Evolutionary conservation across 2,329 filamentous ascomycete genomes (phyloP).

Genomic region (Pyrenophora seminiperda): DNA sequence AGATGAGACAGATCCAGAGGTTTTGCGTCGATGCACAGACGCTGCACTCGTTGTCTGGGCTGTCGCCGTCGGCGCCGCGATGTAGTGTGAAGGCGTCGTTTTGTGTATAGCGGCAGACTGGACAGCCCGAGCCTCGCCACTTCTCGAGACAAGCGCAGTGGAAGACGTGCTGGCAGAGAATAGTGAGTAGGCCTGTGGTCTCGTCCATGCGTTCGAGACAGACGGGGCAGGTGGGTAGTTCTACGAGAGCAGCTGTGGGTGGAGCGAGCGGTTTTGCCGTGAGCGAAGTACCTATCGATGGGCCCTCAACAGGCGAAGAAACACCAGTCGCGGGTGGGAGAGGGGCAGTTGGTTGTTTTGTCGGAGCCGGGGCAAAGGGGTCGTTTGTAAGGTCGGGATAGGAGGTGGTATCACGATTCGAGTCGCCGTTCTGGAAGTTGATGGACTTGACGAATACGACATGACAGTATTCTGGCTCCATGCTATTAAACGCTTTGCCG

Average conservation of each 20-base stretch:
- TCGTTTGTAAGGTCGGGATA: constrained; percentile 68
- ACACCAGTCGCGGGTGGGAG: constrained; percentile 39
- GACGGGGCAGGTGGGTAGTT: constrained; percentile 93
- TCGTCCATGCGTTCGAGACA: constrained; percentile 98
- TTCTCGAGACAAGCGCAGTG: constrained; percentile 96
- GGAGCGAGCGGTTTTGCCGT: constrained; percentile 68
- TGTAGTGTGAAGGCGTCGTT: constrained; percentile 53
- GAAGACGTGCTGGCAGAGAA: constrained; percentile 96
- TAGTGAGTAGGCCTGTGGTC: constrained; percentile 91
- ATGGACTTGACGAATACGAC: constrained; percentile 94
- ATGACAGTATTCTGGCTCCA: constrained; percentile 95
- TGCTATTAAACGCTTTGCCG: constrained; percentile 88
- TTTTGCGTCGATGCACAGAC: constrained; percentile 81
- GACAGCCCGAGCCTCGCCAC: constrained; percentile 92
- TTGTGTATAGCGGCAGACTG: constrained; percentile 89
- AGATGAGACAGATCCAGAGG: constrained; percentile 94
- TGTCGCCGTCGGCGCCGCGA: constrained; percentile 46
- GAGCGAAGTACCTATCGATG: constrained; percentile 51
- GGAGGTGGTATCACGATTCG: constrained; percentile 52
- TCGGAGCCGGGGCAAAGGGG: constrained; percentile 64
- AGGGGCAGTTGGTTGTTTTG: constrained; percentile 43
- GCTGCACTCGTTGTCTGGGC: constrained; percentile 72
- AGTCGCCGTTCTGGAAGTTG: constrained; percentile 71
- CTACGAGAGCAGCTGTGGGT: constrained; percentile 82
- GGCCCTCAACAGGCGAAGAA: constrained; percentile 41